Conservation (phyloP, 2,329 filamentous ascomycete genomes). For the Pseudogymnoascus pannorum region DNA sequence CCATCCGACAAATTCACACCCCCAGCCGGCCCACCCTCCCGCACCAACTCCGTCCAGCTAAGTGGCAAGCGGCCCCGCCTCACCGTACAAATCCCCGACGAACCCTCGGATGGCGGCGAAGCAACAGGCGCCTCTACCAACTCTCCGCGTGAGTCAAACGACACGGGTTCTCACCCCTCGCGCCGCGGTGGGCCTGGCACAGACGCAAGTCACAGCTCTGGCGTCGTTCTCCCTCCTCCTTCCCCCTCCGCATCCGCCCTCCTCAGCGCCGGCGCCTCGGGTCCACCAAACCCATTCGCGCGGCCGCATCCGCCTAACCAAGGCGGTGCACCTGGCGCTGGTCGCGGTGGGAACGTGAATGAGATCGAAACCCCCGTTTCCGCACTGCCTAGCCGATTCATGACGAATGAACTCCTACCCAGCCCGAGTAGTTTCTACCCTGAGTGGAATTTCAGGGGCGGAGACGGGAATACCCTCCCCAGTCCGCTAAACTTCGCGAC, state of each 20-base stretch:
- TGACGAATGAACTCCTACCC: conserved; percentile 78
- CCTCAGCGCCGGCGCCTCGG: conserved; percentile 82
- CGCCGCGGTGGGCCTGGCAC: conserved; percentile 19
- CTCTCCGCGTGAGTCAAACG: conserved; percentile 26
- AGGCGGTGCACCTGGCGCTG: conserved; percentile 23
- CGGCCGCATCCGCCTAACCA: conserved; percentile 70
- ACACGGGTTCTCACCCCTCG: conserved; percentile 20
- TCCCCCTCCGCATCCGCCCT: conserved; percentile 73
- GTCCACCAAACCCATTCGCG: conserved; percentile 92
- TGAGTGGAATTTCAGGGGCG: conserved; percentile 71
- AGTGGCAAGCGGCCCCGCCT: conserved; percentile 65
- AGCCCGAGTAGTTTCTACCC: conserved; percentile 90
- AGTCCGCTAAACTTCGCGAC: conserved; percentile 92
- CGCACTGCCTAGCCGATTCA: conserved; percentile 83
- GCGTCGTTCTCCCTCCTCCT: conserved; percentile 83
- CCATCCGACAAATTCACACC: conserved; percentile 53
- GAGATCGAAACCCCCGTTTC: conserved; percentile 82
- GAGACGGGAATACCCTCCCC: conserved; percentile 78
- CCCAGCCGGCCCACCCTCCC: conserved; percentile 52
- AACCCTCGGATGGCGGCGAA: conserved; percentile 71
- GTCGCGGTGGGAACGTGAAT: conserved; percentile 37
- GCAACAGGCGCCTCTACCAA: conserved; percentile 66
- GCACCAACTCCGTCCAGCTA: conserved; percentile 68
- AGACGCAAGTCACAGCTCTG: conserved; percentile 47
- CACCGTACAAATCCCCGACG: conserved; percentile 91